Conservation (phyloP, 805 yeast genomes). For the Pichia cabralensis region DNA sequence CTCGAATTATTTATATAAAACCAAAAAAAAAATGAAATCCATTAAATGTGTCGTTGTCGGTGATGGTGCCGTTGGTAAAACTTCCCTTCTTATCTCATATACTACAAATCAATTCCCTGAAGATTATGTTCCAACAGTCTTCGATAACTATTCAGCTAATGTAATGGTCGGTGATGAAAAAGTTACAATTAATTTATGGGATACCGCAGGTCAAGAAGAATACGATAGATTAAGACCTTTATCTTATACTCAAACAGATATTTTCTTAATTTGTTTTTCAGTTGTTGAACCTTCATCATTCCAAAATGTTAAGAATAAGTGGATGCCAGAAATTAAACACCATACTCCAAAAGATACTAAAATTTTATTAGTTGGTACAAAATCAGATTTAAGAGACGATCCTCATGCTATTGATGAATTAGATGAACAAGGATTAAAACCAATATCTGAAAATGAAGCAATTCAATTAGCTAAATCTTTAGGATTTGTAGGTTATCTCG, state of each 20-base stretch:
- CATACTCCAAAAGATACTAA: conserved; percentile 67
- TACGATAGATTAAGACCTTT: conserved; percentile 84
- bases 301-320: conserved; percentile 69
- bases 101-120: conserved; percentile 90
- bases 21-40: conserved; percentile 70
- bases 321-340: conserved; percentile 81
- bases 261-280: conserved; percentile 78
- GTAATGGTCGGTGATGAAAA: conserved; percentile 77
- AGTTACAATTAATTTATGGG: conserved; percentile 84
- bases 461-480: conserved; percentile 55
- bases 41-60: conserved; percentile 92
- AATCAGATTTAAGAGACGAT: conserved; percentile 76
- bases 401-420: conserved; percentile 63
- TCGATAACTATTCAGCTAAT: conserved; percentile 83
- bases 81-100: conserved; percentile 78
- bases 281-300: conserved; percentile 73
- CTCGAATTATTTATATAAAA: no score
- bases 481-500: conserved; percentile 66
- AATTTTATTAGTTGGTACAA: conserved; percentile 78
- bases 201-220: conserved; percentile 93
- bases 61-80: conserved; percentile 94
- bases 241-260: conserved; percentile 87
- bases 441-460: conserved; percentile 57
- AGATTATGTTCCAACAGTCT: conserved; percentile 90
- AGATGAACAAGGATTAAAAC: conserved; percentile 49